Evolutionary conservation across 2,329 filamentous ascomycete genomes (phyloP), one percentile per base, ranked within the genome.

Genomic region (Parasarocladium wereldwijsianum): DNA sequence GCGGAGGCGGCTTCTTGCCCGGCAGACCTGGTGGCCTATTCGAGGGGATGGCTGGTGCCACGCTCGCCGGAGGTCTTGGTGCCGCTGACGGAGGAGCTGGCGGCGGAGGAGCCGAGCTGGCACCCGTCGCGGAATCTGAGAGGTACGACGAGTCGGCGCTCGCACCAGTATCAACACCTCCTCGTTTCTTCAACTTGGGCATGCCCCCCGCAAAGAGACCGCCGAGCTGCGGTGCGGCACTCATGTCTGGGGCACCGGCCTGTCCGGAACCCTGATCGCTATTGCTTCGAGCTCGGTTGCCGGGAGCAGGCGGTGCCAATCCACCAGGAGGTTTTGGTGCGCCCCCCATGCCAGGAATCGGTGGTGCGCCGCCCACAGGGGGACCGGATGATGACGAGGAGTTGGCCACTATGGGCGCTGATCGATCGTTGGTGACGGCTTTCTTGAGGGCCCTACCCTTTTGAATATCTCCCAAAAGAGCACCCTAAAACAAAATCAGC

Each of bases 131-230:
- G n/a, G 80, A 72, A 47, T 93, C 86, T 35, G 83, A 86, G 31
- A 78, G 57, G 47, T 87, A 87, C 36, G 82, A 74, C 18, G 83
- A 71, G 39, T 74, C 74, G 37, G 44, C 34, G 22, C 43, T 49
- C 7, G 55, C 55, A 33, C 63, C 81, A 2, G 81, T 87, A 52
- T 84, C 69, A 35, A 87, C 62, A 22, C 79, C 79, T 27, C 82
- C 86, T 33, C 84, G 80, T 60, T 92, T 94, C 51, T 82, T 81
- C 45, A 98, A 52, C 58, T 94, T 96, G 3, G 90, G 90, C 71
- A 96, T 96, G 21, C 87, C 90, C 20, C 84, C 86, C 1, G 82
- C 84, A 47, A 98, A 93, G 16, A 98, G 54, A 2, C 90, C 90
- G 17, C 64, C 87, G 8, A 96, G 54, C 49, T 94, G 87, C 8